Percentiles rank a stretch among this genome's conserved stretches.
phyloP scores from a whole-genome alignment of 441 rosid species.

The Aleurites moluccanus region DNA sequence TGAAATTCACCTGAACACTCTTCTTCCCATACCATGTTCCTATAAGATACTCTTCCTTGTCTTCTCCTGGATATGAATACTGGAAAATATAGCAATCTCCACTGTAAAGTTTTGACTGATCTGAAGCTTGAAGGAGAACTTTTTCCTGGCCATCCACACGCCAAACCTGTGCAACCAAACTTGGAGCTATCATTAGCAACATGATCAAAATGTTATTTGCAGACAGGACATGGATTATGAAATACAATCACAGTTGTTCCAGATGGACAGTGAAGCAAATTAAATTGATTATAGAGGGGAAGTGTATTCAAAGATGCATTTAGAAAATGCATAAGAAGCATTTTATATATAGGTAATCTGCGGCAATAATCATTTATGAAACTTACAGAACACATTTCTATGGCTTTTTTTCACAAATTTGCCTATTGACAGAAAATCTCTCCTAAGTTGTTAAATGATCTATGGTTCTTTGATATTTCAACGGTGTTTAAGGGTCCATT shows the following conservation, averaged over 20 bases:
- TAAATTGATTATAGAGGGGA: not conserved
- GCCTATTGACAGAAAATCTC: not conserved
- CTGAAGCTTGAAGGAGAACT: conserved; percentile 66
- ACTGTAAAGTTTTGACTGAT: conserved; percentile 80
- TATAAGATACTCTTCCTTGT: conserved; percentile 77
- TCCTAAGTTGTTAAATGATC: not conserved
- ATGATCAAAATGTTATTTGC: conserved; percentile 2
- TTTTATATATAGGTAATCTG: not conserved
- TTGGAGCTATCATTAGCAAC: conserved; percentile 21
- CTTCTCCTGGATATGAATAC: conserved; percentile 91
- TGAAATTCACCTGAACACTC: conserved; percentile 64
- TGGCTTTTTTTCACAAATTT: not conserved
- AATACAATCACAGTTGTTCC: not conserved
- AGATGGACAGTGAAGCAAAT: not conserved
- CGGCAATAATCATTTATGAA: conserved; percentile 1
- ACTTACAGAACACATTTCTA: not conserved
- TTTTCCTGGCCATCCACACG: conserved; percentile 72
- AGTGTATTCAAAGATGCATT: not conserved
- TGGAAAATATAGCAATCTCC: conserved; percentile 89
- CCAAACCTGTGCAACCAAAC: conserved; percentile 65
- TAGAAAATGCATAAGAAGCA: not conserved
- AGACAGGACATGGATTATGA: not conserved
- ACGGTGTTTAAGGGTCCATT: not conserved
- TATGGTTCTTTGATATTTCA: not conserved
- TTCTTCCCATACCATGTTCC: conserved; percentile 98